Percentiles rank a stretch among this genome's conserved stretches.
Evolutionary conservation across 768 basidiomycete species (phyloP).

Genomic region (Termitomyces sp.): DNA sequence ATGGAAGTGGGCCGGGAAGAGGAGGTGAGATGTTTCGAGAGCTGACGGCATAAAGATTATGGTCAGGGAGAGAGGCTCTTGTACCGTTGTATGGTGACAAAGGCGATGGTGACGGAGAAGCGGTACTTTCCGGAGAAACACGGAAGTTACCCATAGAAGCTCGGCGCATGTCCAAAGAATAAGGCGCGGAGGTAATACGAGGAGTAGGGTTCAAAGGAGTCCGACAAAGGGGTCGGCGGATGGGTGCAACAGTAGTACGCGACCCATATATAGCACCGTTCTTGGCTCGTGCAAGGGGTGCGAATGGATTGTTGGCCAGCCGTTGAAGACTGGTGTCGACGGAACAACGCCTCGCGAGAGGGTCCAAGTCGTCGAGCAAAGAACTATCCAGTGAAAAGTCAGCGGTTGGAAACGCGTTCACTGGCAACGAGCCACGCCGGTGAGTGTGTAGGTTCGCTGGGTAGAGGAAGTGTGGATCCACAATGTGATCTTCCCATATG

Average conservation of each 20-base stretch:
- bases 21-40: conserved; percentile 42
- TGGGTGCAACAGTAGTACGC: conserved; percentile 32
- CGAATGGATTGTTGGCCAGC: conserved; percentile 49
- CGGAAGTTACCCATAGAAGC: conserved; percentile 39
- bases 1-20: conserved; percentile 57
- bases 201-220: conserved; percentile 28
- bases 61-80: conserved; percentile 49
- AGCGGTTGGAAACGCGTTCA: conserved; percentile 33
- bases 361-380: conserved; percentile 41
- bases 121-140: conserved; percentile 29
- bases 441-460: conserved; percentile 24
- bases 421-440: conserved; percentile 58
- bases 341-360: conserved; percentile 39
- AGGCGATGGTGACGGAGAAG: conserved; percentile 42
- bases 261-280: conserved; percentile 43
- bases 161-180: conserved; percentile 37
- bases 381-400: conserved; percentile 31
- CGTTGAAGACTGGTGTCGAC: conserved; percentile 47
- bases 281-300: conserved; percentile 48
- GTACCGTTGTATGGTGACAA: conserved; percentile 39
- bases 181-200: conserved; percentile 29
- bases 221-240: conserved; percentile 28
- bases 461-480: conserved; percentile 22
- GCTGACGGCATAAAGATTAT: conserved; percentile 44
- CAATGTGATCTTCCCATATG: conserved; percentile 35